Percentiles rank a stretch among this genome's conserved stretches.
Conservation (phyloP, 2,329 filamentous ascomycete genomes). For the Colletotrichum cereale region DNA sequence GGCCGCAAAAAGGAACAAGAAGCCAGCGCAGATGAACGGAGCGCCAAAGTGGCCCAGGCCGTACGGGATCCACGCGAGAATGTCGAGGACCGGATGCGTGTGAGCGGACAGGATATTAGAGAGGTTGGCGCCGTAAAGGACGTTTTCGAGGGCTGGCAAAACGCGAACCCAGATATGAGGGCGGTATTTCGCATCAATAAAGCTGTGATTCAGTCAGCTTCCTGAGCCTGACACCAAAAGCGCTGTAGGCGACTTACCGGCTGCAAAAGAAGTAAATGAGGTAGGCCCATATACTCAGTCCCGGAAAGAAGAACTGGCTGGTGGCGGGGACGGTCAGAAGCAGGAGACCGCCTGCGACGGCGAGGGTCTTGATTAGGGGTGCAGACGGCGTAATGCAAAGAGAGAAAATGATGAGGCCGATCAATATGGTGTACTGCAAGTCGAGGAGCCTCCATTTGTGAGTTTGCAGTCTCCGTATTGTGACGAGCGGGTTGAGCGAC, state of each 20-base stretch:
- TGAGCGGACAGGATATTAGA: constrained; percentile 96
- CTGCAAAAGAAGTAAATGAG: constrained; percentile 92
- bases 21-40: constrained; percentile 80
- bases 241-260: constrained; percentile 74
- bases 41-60: constrained; percentile 91
- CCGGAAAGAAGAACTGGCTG: constrained; percentile 91
- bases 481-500: constrained; percentile 85
- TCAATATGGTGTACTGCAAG: constrained; percentile 83
- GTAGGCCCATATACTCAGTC: constrained; percentile 87
- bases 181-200: constrained; percentile 88
- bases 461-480: constrained; percentile 78
- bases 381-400: constrained; percentile 86
- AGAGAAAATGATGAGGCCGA: constrained; percentile 83
- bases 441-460: constrained; percentile 88
- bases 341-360: constrained; percentile 74
- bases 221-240: not conserved
- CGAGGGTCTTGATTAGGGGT: constrained; percentile 80
- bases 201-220: constrained; percentile 64
- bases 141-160: constrained; percentile 93
- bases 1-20: constrained; percentile 90
- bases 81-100: constrained; percentile 84
- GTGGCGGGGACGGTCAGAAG: constrained; percentile 86
- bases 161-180: constrained; percentile 97
- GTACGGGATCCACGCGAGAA: constrained; percentile 94
- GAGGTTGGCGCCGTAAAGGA: constrained; percentile 94